Conservation (phyloP, 2,329 filamentous ascomycete species). For the Clonostachys rhizophaga region DNA sequence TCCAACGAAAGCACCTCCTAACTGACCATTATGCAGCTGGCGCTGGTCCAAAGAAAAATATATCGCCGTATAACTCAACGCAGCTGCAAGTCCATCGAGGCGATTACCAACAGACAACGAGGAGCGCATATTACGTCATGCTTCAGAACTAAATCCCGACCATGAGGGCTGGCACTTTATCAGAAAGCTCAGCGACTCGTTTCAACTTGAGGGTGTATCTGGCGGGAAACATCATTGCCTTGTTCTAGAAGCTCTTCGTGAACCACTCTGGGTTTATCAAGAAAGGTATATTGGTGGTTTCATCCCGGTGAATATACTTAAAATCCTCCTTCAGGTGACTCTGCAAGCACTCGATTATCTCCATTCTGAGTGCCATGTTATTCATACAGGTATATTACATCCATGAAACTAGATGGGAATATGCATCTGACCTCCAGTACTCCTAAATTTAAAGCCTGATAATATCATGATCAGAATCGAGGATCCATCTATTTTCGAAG, state of each 20-base stretch:
- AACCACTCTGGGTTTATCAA: conserved; percentile 15
- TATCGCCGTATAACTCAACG: conserved; percentile 12
- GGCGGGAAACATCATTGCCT: conserved; percentile 8
- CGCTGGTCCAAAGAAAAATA: conserved; percentile 13
- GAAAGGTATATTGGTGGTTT: conserved; percentile 9
- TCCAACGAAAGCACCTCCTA: neutral
- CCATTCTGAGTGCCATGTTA: conserved; percentile 10
- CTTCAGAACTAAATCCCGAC: conserved; percentile 3
- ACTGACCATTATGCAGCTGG: conserved; percentile 6
- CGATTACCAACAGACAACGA: conserved; percentile 6
- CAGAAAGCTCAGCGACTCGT: conserved; percentile 8
- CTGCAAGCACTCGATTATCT: conserved; percentile 13
- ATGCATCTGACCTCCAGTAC: neutral
- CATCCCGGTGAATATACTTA: conserved; percentile 9
- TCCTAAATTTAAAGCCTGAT: conserved; percentile 10
- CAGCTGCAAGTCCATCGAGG: neutral
- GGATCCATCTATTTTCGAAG: conserved; percentile 7
- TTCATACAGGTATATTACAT: conserved; percentile 10
- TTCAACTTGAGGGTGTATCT: conserved; percentile 2
- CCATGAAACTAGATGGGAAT: neutral
- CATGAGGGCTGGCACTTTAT: conserved; percentile 12
- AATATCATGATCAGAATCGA: conserved; percentile 13
- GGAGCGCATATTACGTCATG: conserved; percentile 6
- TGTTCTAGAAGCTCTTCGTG: conserved; percentile 11
- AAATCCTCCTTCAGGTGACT: conserved; percentile 12